Evolutionary conservation across 2,329 filamentous ascomycete genomes (phyloP), one percentile per base, ranked within the genome.

Genomic region (Pseudogymnoascus sp.): DNA sequence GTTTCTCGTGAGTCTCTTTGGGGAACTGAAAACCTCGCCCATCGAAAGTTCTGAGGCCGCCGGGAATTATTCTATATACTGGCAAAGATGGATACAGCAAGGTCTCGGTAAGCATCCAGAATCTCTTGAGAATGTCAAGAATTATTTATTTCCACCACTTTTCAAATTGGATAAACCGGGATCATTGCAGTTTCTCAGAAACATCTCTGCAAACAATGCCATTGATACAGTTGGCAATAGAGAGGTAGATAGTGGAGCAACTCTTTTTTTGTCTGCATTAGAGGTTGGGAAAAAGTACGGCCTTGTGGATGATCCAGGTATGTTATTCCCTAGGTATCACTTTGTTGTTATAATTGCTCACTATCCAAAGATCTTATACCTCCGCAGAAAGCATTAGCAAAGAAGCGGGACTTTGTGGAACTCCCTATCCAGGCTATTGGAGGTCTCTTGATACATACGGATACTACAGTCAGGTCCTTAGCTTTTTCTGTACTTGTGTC

Each of bases 401-500:
- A 75, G 42, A 74, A 74, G 28, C 60, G 69, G 4, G 66, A 71
- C 4, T 65, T 71, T 6, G 70, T 76, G 9, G 68, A 73, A 1
- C 71, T 83, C 35, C 74, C 78, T 62, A 75, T 77, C 63, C 66
- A 73, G 11, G 74, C 82, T 2, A 74, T 88, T 7, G 80, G 83
- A 38, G 75, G 71, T 35, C 78, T 87, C 2, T 73, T 88, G 31
- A 76, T 77, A 2, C 80, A 84, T 75, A 79, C 79, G 44, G 84
- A 84, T 69, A 78, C 85, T 69, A 79, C 85, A 67, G 87, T 93
- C 62, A 86, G 92, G 28, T 83, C 92, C 23, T 84, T 92, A n/a
- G 90, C 90, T 0, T 82, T 97, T 38, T 91, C 91, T 28, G 82
- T 97, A 11, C 81, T 96, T 7, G 84, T 91, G 11, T 87, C 87